Evolutionary conservation across 202 grass and related monocot species (phyloP), one percentile per base, ranked within the genome.

Genomic region (Brachypodium distachyon): DNA sequence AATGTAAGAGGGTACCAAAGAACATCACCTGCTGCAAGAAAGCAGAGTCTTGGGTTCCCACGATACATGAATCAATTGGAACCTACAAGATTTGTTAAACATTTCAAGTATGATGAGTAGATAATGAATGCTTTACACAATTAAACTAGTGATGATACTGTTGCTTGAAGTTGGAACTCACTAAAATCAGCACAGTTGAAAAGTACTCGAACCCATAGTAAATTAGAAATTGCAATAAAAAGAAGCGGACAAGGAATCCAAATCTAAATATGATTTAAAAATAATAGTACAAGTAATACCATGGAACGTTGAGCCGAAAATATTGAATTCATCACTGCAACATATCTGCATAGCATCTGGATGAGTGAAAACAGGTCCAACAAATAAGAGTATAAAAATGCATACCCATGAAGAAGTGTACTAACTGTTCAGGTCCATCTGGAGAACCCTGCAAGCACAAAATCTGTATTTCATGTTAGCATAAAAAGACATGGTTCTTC

Each of bases 351-450:
- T 9, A 67, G 5, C 61, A 85, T 76, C 77, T 74, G 18, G 22
- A 78, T 40, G 77, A 55, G 33, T 74, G 60, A 91, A 73, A 78
- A 17, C 62, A 69, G 22, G 43, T 55, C 23, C 44, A 12, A 19
- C 18, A 39, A 54, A 13, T 6, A 11, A 22, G 2, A 3, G 13
- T 54, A 12, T 42, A 16, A 44, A 49, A 33, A 44, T 18, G 6
- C 12, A 47, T 31, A 57, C 14, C 25, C 51, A 72, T 47, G 32
- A 65, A 34, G 55, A 44, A 41, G 37, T 39, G 29, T 4, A 48
- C 82, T 11, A 94, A 97, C 94, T 97, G 94, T 92, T 97, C 94
- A 80, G 95, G 95, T 77, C 95, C 91, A 80, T 97, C 95, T 67
- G 85, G 89, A 90, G 95, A 97, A 41, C 91, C 91, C 81, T 97